A percentile compares a stretch with the other conserved stretches of the same genome.
Evolutionary conservation across 805 yeast species (phyloP).

Genomic region (Pichia insulana): DNA sequence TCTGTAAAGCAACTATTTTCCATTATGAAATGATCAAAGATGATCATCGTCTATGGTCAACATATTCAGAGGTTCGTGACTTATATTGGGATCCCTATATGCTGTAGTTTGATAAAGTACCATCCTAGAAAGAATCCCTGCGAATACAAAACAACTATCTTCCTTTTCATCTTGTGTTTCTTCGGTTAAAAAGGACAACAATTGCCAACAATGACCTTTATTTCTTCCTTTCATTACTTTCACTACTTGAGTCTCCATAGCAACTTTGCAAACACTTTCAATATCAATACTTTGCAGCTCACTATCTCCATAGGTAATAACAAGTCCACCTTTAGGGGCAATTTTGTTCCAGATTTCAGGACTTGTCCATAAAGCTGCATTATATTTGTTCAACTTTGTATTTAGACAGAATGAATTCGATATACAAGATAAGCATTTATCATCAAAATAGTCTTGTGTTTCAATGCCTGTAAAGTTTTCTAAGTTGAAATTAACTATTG

Average conservation of each 20-base stretch:
- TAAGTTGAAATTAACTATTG: slow-evolving; percentile 15
- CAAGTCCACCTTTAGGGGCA: slow-evolving; percentile 33
- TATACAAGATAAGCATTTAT: slow-evolving; percentile 12
- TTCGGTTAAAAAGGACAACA: slow-evolving; percentile 33
- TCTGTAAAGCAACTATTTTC: not conserved
- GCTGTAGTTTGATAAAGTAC: slow-evolving; percentile 31
- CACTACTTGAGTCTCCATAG: slow-evolving; percentile 25
- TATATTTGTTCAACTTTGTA: not conserved
- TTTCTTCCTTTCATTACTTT: slow-evolving; percentile 27
- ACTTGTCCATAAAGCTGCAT: slow-evolving; percentile 24
- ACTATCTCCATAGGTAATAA: slow-evolving; percentile 35
- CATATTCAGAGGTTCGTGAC: slow-evolving; percentile 27
- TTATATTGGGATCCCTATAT: slow-evolving; percentile 19
- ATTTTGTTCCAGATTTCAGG: slow-evolving; percentile 32
- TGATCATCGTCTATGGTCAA: slow-evolving; percentile 28
- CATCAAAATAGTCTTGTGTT: slow-evolving; percentile 8
- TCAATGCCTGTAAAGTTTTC: too few relatives aligned
- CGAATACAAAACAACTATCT: slow-evolving; percentile 31
- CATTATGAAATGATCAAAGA: slow-evolving; percentile 7
- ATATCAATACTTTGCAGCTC: slow-evolving; percentile 34
- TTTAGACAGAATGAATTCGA: slow-evolving; percentile 7
- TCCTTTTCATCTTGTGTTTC: slow-evolving; percentile 35
- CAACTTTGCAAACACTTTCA: slow-evolving; percentile 23
- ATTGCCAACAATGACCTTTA: slow-evolving; percentile 43
- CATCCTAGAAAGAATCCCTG: slow-evolving; percentile 36